Percentiles rank a stretch among this genome's conserved stretches.
These are phyloP conservation scores for Ceratocystis albifundus DNA, from an alignment of 2,329 filamentous ascomycete genomes.

Conservation along the genomic window DNA sequence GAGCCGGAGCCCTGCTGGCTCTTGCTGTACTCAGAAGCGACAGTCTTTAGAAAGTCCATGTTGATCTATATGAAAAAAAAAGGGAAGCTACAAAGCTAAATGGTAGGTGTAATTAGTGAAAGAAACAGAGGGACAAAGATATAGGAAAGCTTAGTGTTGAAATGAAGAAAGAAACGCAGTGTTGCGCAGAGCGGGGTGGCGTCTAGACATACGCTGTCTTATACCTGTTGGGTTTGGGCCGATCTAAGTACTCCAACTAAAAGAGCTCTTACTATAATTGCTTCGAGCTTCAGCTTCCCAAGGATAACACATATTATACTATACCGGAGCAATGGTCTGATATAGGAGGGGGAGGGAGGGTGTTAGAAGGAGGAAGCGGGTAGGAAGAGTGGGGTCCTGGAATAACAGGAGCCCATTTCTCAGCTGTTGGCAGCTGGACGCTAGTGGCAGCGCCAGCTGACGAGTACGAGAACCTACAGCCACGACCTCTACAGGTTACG, in stretches of 20 bases:
- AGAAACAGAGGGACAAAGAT: not conserved
- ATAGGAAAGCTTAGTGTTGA: not conserved
- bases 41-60: conserved; percentile 23
- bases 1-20: conserved; percentile 15
- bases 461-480: not conserved
- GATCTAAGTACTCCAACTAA: not conserved
- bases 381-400: not conserved
- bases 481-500: not conserved
- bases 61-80: not conserved
- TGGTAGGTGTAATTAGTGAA: too few species aligned
- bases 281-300: not conserved
- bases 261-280: not conserved
- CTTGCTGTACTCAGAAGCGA: conserved; percentile 21
- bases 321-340: not conserved
- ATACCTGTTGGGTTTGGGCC: not conserved
- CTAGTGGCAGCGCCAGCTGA: not conserved
- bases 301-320: not conserved
- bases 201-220: not conserved
- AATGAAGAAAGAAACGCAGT: not conserved
- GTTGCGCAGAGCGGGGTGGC: conserved; percentile 1
- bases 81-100: not conserved
- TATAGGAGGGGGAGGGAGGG: not conserved
- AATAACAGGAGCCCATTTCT: not conserved
- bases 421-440: not conserved
- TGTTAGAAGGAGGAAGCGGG: not conserved